Percentiles rank a stretch among this genome's conserved stretches.
Evolutionary conservation across 2,329 filamentous ascomycete species (phyloP).

Genomic region (Emydomyces testavorans): DNA sequence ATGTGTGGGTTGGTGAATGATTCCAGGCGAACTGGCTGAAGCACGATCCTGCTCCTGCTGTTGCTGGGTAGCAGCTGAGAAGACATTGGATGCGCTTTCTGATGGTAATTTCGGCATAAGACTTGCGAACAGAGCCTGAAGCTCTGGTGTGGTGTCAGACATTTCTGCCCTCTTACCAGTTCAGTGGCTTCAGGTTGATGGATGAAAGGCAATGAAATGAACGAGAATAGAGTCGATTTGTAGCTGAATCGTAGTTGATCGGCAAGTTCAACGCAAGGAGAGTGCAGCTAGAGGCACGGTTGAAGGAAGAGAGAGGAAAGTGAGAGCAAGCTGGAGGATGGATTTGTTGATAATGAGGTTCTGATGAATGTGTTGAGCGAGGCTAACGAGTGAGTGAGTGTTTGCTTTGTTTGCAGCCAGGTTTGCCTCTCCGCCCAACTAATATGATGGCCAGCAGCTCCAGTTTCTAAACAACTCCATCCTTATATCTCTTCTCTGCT

Average conservation of each 20-base stretch:
- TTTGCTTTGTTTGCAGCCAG: slow-evolving; percentile 11
- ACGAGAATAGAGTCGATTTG: slow-evolving; percentile 5
- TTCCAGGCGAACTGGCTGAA: slow-evolving; percentile 24
- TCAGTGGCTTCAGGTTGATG: slow-evolving; percentile 22
- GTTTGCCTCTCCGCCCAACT: slow-evolving; percentile 1
- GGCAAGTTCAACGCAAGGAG: slow-evolving; percentile 1
- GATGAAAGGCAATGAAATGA: slow-evolving; percentile 22
- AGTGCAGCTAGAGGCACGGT: neutral
- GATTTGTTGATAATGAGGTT: slow-evolving; percentile 8
- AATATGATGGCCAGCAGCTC: neutral
- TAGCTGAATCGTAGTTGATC: neutral
- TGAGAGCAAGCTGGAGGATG: slow-evolving; percentile 3
- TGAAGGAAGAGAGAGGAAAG: neutral
- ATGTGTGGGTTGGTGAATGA: slow-evolving; percentile 27
- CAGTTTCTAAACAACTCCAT: neutral
- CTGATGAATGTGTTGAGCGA: neutral
- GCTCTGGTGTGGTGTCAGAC: slow-evolving; percentile 35
- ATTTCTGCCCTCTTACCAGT: slow-evolving; percentile 34
- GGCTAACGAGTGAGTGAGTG: neutral
- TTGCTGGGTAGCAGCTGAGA: slow-evolving; percentile 19
- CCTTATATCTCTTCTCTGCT: neutral
- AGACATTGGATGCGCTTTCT: slow-evolving; percentile 25
- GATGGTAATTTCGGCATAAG: slow-evolving; percentile 34
- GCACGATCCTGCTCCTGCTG: slow-evolving; percentile 26
- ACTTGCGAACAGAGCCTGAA: slow-evolving; percentile 38